Conservation (phyloP, 108 stramenopile genomes). For the Chaetoceros tenuissimus region DNA sequence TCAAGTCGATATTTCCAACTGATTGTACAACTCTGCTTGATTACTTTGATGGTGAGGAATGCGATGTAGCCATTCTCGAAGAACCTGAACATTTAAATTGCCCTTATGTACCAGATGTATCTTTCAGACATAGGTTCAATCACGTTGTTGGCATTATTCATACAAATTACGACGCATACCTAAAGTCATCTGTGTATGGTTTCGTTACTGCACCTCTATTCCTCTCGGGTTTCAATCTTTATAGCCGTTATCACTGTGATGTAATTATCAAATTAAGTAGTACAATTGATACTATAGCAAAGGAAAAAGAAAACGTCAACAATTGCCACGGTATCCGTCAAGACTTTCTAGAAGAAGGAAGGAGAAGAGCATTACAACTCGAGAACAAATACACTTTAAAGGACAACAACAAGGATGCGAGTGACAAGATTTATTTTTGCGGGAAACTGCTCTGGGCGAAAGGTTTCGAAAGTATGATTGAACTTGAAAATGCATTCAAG, state of each 20-base stretch:
- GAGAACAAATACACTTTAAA: background rate
- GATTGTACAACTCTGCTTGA: conserved; percentile 3
- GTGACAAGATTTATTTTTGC: conserved; percentile 65
- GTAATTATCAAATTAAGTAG: conserved; percentile 57
- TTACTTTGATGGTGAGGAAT: conserved; percentile 6
- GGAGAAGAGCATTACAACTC: conserved; percentile 2
- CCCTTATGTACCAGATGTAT: conserved; percentile 1
- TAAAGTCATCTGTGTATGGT: conserved; percentile 14
- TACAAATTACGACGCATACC: conserved; percentile 76
- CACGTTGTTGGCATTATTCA: conserved; percentile 83
- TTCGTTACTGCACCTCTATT: conserved; percentile 24
- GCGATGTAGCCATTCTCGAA: conserved; percentile 73
- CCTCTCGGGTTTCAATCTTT: conserved; percentile 20
- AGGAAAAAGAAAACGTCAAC: conserved; percentile 50
- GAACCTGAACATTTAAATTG: conserved; percentile 84
- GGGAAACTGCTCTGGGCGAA: conserved; percentile 78
- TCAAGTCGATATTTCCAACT: background rate
- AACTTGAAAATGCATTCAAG: conserved; percentile 35
- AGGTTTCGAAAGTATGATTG: conserved; percentile 59
- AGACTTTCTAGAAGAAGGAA: conserved; percentile 47
- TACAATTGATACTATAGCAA: conserved; percentile 48
- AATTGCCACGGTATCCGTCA: conserved; percentile 83
- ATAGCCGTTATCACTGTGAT: conserved; percentile 73
- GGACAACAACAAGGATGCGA: too few species aligned
- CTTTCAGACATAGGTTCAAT: conserved; percentile 35